Conservation (phyloP, 2,329 filamentous ascomycete species). For the Colletotrichum cuscutae region DNA sequence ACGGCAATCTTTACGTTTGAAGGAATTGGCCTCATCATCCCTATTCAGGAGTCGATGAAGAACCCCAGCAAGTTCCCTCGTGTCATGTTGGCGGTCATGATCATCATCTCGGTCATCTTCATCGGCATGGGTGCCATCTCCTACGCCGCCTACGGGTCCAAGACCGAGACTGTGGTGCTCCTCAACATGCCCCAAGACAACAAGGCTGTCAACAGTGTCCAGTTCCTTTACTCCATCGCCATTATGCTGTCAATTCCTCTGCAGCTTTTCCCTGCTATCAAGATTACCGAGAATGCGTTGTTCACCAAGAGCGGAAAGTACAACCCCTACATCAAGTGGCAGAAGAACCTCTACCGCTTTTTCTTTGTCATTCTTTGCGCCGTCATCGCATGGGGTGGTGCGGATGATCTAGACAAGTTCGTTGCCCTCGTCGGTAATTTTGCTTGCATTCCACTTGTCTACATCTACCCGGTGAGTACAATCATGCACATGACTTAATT, state of each 20-base stretch:
- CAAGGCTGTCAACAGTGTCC: slow-evolving; percentile 93
- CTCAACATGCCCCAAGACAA: slow-evolving; percentile 96
- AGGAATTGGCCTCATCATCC: slow-evolving; percentile 80
- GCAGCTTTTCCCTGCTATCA: slow-evolving; percentile 97
- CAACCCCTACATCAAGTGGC: slow-evolving; percentile 99
- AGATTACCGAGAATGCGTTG: slow-evolving; percentile 93
- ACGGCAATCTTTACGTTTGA: slow-evolving; percentile 93
- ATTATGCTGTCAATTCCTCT: slow-evolving; percentile 94
- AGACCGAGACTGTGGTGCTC: slow-evolving; percentile 95
- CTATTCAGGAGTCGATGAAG: slow-evolving; percentile 84
- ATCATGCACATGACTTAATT: neutral
- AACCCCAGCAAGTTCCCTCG: slow-evolving; percentile 89
- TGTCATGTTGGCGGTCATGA: slow-evolving; percentile 91
- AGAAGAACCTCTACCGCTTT: slow-evolving; percentile 98
- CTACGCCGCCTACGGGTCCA: slow-evolving; percentile 94
- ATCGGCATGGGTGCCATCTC: slow-evolving; percentile 91
- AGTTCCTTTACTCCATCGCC: slow-evolving; percentile 97
- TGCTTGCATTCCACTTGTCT: slow-evolving; percentile 80
- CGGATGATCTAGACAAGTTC: slow-evolving; percentile 88
- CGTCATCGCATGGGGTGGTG: slow-evolving; percentile 89
- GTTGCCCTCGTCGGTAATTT: slow-evolving; percentile 79
- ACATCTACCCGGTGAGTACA: slow-evolving; percentile 90
- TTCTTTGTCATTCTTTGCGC: slow-evolving; percentile 89
- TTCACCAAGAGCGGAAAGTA: slow-evolving; percentile 97
- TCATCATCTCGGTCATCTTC: slow-evolving; percentile 93